These are phyloP conservation scores for Apiospora arundinis DNA, from an alignment of 2,329 filamentous ascomycete species.

Conservation along the genomic window DNA sequence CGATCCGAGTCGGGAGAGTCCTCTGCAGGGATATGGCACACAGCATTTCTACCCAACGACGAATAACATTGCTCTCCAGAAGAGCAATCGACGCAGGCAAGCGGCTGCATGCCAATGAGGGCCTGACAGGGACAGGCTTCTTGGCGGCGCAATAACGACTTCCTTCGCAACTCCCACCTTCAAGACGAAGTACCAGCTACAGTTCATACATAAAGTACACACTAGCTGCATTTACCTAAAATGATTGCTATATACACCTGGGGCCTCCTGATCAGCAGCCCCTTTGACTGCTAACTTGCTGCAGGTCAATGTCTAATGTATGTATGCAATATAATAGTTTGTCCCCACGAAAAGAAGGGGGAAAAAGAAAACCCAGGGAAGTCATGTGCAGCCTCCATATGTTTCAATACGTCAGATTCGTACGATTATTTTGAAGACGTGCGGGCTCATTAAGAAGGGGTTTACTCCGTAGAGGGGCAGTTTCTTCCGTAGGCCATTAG, in stretches of 20 bases:
- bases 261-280: not conserved
- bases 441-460: slow-evolving; percentile 5
- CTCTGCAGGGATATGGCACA: not conserved
- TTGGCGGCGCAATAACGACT: not conserved
- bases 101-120: slow-evolving; percentile 10
- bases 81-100: slow-evolving; percentile 7
- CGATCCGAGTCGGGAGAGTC: slow-evolving; percentile 12
- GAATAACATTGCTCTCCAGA: not conserved
- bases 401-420: slow-evolving; percentile 17
- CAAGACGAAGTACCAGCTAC: not conserved
- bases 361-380: not conserved
- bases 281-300: not conserved
- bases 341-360: not conserved
- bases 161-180: too few relatives aligned
- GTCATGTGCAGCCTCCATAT: not conserved
- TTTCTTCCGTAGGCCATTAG: not conserved
- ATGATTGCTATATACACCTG: not conserved
- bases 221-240: too few relatives aligned
- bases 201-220: too few relatives aligned
- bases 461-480: not conserved
- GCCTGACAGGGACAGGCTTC: slow-evolving; percentile 11
- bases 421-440: not conserved
- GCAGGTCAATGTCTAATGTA: not conserved
- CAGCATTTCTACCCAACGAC: not conserved
- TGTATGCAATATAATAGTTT: not conserved